Evolutionary conservation across 2,329 filamentous ascomycete genomes (phyloP).

Genomic region (Diaporthe helianthi): DNA sequence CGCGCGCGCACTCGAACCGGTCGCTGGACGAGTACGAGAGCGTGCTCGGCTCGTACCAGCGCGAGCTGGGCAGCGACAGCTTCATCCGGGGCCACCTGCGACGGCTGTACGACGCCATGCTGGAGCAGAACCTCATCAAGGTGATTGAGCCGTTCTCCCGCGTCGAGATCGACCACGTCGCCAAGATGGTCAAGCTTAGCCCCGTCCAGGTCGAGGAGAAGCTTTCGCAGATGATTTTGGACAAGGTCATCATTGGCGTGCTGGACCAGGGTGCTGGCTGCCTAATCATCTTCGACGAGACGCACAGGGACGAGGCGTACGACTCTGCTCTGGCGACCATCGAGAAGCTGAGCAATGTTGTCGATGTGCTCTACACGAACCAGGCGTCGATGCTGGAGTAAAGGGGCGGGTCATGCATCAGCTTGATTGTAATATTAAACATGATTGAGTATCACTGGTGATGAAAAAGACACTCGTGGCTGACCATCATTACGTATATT

Average conservation of each 20-base stretch:
- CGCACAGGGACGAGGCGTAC: slow-evolving; percentile 89
- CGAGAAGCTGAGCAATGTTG: slow-evolving; percentile 95
- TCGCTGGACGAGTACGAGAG: slow-evolving; percentile 97
- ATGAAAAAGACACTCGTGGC: slow-evolving; percentile 2
- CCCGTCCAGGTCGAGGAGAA: slow-evolving; percentile 97
- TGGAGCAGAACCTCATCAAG: slow-evolving; percentile 99
- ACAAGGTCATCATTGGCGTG: slow-evolving; percentile 98
- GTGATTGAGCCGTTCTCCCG: slow-evolving; percentile 98
- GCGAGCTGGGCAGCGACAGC: slow-evolving; percentile 90
- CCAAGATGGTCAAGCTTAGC: slow-evolving; percentile 96
- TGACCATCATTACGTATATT: slow-evolving; percentile 19
- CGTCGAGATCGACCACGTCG: slow-evolving; percentile 95
- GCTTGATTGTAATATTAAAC: slow-evolving; percentile 38
- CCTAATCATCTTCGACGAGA: slow-evolving; percentile 96
- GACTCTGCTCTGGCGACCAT: slow-evolving; percentile 94
- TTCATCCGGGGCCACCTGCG: slow-evolving; percentile 98
- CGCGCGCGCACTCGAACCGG: slow-evolving; percentile 91
- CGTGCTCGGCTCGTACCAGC: slow-evolving; percentile 86
- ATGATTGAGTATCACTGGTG: slow-evolving; percentile 37
- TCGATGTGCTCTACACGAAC: slow-evolving; percentile 97
- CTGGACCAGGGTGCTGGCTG: slow-evolving; percentile 97
- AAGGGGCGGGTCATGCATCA: slow-evolving; percentile 33
- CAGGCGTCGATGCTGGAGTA: slow-evolving; percentile 96
- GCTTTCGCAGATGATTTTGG: slow-evolving; percentile 98
- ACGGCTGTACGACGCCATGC: slow-evolving; percentile 95